A percentile compares a stretch with the other conserved stretches of the same genome.
Conservation (phyloP, 345 rosid genomes). For the Salix udensis region DNA sequence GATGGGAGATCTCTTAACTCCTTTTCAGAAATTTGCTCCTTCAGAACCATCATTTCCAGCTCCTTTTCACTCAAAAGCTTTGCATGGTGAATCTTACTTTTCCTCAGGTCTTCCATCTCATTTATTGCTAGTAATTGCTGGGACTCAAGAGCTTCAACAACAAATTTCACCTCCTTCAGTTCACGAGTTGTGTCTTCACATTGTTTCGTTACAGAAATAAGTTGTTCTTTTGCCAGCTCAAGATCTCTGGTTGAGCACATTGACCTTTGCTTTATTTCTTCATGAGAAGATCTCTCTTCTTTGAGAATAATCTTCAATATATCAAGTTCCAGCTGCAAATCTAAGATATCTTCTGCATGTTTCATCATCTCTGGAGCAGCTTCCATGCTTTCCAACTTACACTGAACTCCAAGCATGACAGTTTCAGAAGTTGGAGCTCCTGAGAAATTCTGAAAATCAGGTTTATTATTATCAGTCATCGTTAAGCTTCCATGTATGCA, state of each 20-base stretch:
- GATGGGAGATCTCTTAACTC: slow-evolving; percentile 42
- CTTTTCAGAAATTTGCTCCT: slow-evolving; percentile 44
- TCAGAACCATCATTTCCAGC: slow-evolving; percentile 48
- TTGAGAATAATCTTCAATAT: slow-evolving; percentile 66
- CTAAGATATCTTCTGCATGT: slow-evolving; percentile 57
- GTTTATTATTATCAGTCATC: slow-evolving; percentile 1
- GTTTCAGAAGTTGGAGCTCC: slow-evolving; percentile 10
- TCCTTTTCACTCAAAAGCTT: slow-evolving; percentile 55
- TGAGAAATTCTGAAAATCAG: slow-evolving; percentile 34
- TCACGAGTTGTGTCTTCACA: slow-evolving; percentile 44
- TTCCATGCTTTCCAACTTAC: slow-evolving; percentile 24
- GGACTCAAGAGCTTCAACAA: slow-evolving; percentile 78
- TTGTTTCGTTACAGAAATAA: slow-evolving; percentile 39
- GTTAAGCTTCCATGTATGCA: too few relatives aligned
- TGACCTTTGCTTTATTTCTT: slow-evolving; percentile 44
- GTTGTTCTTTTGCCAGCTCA: slow-evolving; percentile 40
- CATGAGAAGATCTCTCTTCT: slow-evolving; percentile 63
- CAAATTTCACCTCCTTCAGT: slow-evolving; percentile 58
- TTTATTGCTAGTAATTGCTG: slow-evolving; percentile 61
- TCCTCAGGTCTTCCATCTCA: slow-evolving; percentile 63
- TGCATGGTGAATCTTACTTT: slow-evolving; percentile 39
- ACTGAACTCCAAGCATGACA: slow-evolving; percentile 14
- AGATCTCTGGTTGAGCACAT: slow-evolving; percentile 49
- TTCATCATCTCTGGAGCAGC: slow-evolving; percentile 35
- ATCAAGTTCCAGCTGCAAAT: slow-evolving; percentile 85